Percentiles rank a stretch among this genome's conserved stretches.
phyloP scores from a whole-genome alignment of 805 yeast genomes.

The Schwanniomyces sp. region DNA sequence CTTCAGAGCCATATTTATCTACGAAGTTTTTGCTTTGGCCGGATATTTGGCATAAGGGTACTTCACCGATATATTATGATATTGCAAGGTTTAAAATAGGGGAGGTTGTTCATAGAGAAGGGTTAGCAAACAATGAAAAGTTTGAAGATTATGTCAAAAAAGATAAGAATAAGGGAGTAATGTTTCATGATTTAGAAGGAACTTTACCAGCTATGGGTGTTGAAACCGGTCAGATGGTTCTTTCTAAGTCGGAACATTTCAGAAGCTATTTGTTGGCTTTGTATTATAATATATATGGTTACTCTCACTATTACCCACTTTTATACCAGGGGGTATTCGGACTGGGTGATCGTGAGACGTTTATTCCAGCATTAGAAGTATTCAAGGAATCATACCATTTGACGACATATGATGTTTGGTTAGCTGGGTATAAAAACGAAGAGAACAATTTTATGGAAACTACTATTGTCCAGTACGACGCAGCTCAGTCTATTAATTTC shows the following conservation, averaged over 20 bases:
- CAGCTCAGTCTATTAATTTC: constrained; percentile 18
- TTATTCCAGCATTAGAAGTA: constrained; percentile 36
- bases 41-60: constrained; percentile 32
- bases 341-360: constrained; percentile 36
- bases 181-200: constrained; percentile 34
- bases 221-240: constrained; percentile 38
- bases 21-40: constrained; percentile 36
- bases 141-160: constrained; percentile 18
- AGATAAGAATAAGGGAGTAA: constrained; percentile 15
- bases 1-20: constrained; percentile 21
- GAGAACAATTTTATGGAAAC: constrained; percentile 20
- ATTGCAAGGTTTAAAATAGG: constrained; percentile 30
- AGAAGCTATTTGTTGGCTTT: constrained; percentile 28
- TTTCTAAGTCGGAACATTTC: constrained; percentile 33
- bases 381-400: constrained; percentile 34
- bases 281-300: constrained; percentile 36
- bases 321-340: constrained; percentile 37
- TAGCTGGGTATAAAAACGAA: constrained; percentile 11
- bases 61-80: constrained; percentile 32
- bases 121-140: constrained; percentile 23
- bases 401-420: constrained; percentile 15
- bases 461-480: constrained; percentile 32
- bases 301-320: constrained; percentile 24
- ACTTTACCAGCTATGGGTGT: constrained; percentile 26
- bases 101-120: constrained; percentile 27